Base-by-base conservation (phyloP, 2,329 filamentous ascomycete species). In the Macroventuria anomochaeta region DNA sequence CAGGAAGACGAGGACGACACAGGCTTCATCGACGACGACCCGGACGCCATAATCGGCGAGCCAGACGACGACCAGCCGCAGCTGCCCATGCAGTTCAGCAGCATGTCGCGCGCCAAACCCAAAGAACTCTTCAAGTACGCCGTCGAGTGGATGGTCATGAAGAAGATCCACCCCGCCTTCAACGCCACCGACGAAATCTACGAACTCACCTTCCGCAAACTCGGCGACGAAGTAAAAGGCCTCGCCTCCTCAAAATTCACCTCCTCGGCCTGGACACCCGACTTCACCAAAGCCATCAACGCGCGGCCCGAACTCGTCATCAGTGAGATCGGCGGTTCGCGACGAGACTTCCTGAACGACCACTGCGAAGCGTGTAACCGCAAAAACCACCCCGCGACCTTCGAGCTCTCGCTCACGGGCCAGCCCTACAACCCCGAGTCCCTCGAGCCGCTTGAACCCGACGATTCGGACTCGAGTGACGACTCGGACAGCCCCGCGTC, bases 111-210 rank as follows among this genome's bases (percentile, higher is more conserved):
- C 57, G 86, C 87, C 61, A 88, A 88, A 43, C 77, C 87, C 0
- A 87, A 86, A 59, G 86, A 90, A 32, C 84, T 92, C 42, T 93
- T 93, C 76, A 84, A 83, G 40, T 85, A 87, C 63, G 88, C 85
- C 0, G 80, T 93, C 2, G 88, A 91, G 68, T 93, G 89, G 89
- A 88, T 93, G 75, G 86, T 93, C 2, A 88, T 91, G 65, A 89
- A 89, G 68, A 87, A 88, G 62, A 80, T 95, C 43, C 88, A 92
- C 61, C 89, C 89, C 0, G 84, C 80, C 0, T 93, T 92, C 64
- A 76, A 82, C 10, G 80, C 81, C 15, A 76, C 82, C 5, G 84
- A 90, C 55, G 79, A 83, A 7, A 76, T 91, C 11, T 95, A 91
- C 71, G 65, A 75, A 11, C 79, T 89, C 21, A 86, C 89, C 0